Base-by-base conservation (phyloP, 345 rosid species). In the Bruguiera sexangula region DNA sequence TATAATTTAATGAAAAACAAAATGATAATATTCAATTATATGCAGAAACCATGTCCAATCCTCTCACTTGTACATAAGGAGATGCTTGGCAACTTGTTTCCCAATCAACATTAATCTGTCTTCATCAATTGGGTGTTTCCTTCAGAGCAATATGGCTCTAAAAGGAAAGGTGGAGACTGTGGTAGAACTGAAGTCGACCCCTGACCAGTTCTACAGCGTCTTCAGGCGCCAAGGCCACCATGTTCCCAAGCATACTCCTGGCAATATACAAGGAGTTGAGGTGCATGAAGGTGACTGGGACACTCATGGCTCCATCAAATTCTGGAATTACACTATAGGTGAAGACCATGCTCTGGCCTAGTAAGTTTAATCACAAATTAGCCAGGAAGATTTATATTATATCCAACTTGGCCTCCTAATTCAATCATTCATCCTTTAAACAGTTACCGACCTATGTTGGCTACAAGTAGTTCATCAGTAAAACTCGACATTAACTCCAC, bases 131-230 rank as follows among this genome's bases (percentile, higher is more conserved):
- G 37, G 8, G 37, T 34, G 2, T 34, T 34, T 7, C 37, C 9
- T 1, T 34, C 0, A 34, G 8, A 34, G 9, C 37, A 34, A 22
- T 26, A 55, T 55, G 59, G 15, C 59, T 55, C 59, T 58, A 20
- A 59, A 48, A 43, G 80, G 82, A 2, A 75, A 70, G 67, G n/a
- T 80, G 11, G 78, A 77, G 57, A 63, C 74, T 11, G 77, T 77
- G 15, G 60, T 83, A 6, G 83, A 75, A 65, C 53, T 82, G 36
- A 67, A 72, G 18, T 62, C 72, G 0, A 19, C 71, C 1, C 74
- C 78, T 1, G 70, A 75, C 2, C 16, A 55, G 32, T 68, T 70
- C 64, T 78, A 60, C 70, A 63, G 69, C 1, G 43, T 72, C 18
- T 60, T 69, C 43, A 71, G 39, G 39, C 18, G 13, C 1, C 37